Conservation (phyloP, 805 yeast species). For the Metschnikowia chrysomelidarum region DNA sequence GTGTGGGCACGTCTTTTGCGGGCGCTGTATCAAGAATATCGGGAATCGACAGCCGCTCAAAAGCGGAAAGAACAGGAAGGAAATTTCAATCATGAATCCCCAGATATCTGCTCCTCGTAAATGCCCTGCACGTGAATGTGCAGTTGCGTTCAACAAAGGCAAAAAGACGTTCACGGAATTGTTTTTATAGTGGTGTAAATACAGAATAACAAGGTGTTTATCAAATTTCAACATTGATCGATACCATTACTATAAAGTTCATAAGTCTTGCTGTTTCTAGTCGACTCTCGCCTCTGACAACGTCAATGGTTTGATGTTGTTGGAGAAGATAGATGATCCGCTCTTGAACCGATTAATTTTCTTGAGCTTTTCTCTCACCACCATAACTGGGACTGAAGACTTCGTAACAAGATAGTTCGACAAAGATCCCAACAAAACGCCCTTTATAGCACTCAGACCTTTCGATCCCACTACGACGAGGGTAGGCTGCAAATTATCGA, state of each 20-base stretch:
- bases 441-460: constrained; percentile 69
- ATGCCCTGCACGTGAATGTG: constrained; percentile 58
- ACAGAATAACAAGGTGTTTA: background rate
- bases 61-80: constrained; percentile 16
- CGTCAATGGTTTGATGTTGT: constrained; percentile 52
- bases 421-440: constrained; percentile 70
- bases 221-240: background rate
- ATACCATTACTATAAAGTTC: too few species aligned
- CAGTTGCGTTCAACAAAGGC: constrained; percentile 39
- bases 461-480: constrained; percentile 74
- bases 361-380: constrained; percentile 68
- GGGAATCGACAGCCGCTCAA: constrained; percentile 40
- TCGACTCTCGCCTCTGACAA: constrained; percentile 48
- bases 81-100: constrained; percentile 32
- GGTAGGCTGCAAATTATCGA: constrained; percentile 70
- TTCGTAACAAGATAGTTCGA: constrained; percentile 72
- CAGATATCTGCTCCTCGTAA: constrained; percentile 49
- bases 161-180: constrained; percentile 54
- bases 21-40: constrained; percentile 74
- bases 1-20: constrained; percentile 89
- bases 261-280: constrained; percentile 14
- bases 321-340: constrained; percentile 50
- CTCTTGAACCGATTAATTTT: constrained; percentile 57
- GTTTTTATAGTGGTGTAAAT: constrained; percentile 21
- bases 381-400: constrained; percentile 77